These are phyloP conservation scores for Alternaria tenuissima DNA, from an alignment of 2,329 filamentous ascomycete genomes.

Conservation along the genomic window DNA sequence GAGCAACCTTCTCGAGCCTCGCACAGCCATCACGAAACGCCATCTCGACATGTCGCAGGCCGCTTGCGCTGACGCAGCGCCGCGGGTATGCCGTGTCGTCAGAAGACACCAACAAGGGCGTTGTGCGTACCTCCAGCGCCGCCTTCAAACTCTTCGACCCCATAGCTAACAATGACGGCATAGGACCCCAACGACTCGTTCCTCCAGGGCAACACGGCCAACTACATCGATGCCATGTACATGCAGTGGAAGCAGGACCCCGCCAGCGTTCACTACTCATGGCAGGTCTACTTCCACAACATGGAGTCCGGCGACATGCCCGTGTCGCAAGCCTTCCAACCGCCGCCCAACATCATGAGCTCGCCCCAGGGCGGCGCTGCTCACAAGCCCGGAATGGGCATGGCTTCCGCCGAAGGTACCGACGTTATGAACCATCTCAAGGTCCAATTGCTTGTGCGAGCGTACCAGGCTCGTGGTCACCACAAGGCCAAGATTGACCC, in stretches of 20 bases:
- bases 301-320: slow-evolving; percentile 99
- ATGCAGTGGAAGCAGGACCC: slow-evolving; percentile 96
- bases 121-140: slow-evolving; percentile 57
- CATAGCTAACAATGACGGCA: slow-evolving; percentile 40
- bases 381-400: slow-evolving; percentile 73
- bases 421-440: slow-evolving; percentile 97
- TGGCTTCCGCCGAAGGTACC: slow-evolving; percentile 72
- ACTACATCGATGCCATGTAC: slow-evolving; percentile 99
- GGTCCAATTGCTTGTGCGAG: slow-evolving; percentile 94
- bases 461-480: slow-evolving; percentile 97
- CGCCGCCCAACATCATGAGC: slow-evolving; percentile 90
- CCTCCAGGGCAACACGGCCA: slow-evolving; percentile 94
- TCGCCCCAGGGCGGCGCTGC: slow-evolving; percentile 77
- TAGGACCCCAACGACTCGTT: slow-evolving; percentile 93
- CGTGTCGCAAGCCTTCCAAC: slow-evolving; percentile 94
- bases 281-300: slow-evolving; percentile 99
- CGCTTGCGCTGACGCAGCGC: slow-evolving; percentile 57
- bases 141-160: slow-evolving; percentile 20
- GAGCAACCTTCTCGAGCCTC: slow-evolving; percentile 54
- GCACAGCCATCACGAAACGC: slow-evolving; percentile 51
- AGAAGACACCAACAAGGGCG: slow-evolving; percentile 67
- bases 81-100: slow-evolving; percentile 67
- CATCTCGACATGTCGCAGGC: slow-evolving; percentile 58
- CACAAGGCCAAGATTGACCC: slow-evolving; percentile 99
- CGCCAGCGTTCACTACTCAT: slow-evolving; percentile 93